A percentile compares a stretch with the other conserved stretches of the same genome.
Conservation (phyloP, 106 monocot genomes). For the Allium sativum region DNA sequence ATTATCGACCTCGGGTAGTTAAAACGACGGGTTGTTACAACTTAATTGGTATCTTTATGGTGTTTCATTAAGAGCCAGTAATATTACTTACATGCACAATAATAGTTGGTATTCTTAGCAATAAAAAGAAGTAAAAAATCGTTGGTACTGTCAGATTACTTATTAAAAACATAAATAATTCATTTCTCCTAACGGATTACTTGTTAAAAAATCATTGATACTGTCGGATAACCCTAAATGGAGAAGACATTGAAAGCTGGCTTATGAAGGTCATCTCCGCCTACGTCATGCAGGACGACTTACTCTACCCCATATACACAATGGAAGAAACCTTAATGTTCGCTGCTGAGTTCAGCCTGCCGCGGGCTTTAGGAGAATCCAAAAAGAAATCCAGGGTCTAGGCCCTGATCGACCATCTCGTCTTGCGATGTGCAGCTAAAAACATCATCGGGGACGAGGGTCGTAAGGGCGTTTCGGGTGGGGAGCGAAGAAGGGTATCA, state of each 20-base stretch:
- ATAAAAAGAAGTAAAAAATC: slow-evolving; percentile 9
- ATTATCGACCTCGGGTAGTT: too few species aligned
- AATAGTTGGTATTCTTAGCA: slow-evolving; percentile 20
- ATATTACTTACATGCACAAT: slow-evolving; percentile 4
- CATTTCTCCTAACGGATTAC: too few species aligned
- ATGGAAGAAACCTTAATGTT: slow-evolving; percentile 30
- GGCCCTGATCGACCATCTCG: slow-evolving; percentile 67
- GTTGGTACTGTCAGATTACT: slow-evolving; percentile 23
- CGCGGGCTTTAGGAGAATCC: slow-evolving; percentile 36
- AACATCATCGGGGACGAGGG: slow-evolving; percentile 76
- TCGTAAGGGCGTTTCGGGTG: slow-evolving; percentile 76
- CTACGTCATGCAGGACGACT: slow-evolving; percentile 48
- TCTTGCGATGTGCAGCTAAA: slow-evolving; percentile 40
- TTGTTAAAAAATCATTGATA: too few species aligned
- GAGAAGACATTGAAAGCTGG: slow-evolving; percentile 1
- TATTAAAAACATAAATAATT: too few species aligned
- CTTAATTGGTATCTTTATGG: too few species aligned
- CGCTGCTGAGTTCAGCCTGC: slow-evolving; percentile 71
- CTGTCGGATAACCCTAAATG: slow-evolving; percentile 14
- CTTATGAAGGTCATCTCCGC: slow-evolving; percentile 23
- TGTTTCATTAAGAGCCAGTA: neutral
- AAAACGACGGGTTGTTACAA: too few species aligned
- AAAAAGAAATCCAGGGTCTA: slow-evolving; percentile 52
- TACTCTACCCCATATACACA: slow-evolving; percentile 32
- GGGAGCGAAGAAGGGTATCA: slow-evolving; percentile 69